A percentile compares a stretch with the other conserved stretches of the same genome.
These are phyloP conservation scores for Odonthalia washingtoniensis DNA, from an alignment of 31 red algal genomes.

Conservation along the genomic window DNA sequence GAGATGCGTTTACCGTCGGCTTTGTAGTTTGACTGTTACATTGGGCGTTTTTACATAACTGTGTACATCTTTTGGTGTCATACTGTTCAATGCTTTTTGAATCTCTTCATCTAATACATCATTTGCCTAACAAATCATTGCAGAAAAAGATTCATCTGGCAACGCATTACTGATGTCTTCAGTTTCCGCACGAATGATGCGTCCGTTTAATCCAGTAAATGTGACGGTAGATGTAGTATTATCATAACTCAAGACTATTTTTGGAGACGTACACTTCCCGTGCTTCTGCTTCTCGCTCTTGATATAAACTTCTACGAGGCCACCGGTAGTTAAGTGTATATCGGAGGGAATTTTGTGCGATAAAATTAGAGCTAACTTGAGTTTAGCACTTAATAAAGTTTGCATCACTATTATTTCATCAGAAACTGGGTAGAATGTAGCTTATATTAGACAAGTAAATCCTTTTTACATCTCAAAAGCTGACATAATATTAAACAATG, in stretches of 20 bases:
- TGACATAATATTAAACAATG: neutral
- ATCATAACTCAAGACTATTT: neutral
- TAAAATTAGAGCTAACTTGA: neutral
- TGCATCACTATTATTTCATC: neutral
- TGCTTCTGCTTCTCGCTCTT: neutral
- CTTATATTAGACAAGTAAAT: neutral
- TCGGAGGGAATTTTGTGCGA: neutral
- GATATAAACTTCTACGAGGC: slow-evolving; percentile 5
- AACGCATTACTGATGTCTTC: slow-evolving; percentile 16
- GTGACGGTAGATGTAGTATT: neutral
- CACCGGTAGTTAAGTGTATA: neutral
- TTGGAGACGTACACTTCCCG: neutral
- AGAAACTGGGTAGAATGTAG: neutral
- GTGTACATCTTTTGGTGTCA: neutral
- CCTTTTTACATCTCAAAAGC: neutral
- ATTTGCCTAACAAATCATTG: slow-evolving; percentile 5
- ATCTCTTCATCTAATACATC: slow-evolving; percentile 11
- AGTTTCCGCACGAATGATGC: neutral
- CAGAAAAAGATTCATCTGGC: too few species aligned
- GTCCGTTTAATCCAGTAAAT: neutral
- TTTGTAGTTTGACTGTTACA: neutral
- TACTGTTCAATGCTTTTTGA: neutral
- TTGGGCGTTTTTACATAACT: neutral
- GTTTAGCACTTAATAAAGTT: neutral
- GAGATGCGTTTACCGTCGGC: too few species aligned